These are phyloP conservation scores for Carex pumila DNA, from an alignment of 176 grass and related monocot genomes.

Conservation along the genomic window DNA sequence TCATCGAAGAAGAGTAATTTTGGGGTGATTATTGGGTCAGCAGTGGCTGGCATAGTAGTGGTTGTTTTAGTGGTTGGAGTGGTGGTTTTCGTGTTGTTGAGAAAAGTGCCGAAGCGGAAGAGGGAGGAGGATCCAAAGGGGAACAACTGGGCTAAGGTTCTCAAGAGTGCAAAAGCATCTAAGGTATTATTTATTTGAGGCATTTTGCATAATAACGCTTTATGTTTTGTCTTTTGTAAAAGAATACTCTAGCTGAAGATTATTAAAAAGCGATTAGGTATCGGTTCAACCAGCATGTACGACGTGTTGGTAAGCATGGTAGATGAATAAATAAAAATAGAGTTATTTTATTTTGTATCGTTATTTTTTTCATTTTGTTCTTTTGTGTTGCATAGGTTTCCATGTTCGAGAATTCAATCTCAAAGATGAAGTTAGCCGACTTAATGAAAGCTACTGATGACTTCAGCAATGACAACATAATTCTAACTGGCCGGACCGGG, in stretches of 20 bases:
- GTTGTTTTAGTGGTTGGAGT: conserved; percentile 43
- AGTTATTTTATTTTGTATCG: neutral
- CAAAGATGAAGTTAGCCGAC: conserved; percentile 88
- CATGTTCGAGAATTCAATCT: conserved; percentile 80
- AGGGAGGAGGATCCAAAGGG: conserved; percentile 54
- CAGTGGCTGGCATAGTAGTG: conserved; percentile 45
- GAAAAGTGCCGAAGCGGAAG: conserved; percentile 58
- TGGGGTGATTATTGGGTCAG: conserved; percentile 45
- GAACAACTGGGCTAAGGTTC: conserved; percentile 88
- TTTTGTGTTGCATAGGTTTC: conserved; percentile 52
- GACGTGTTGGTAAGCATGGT: neutral
- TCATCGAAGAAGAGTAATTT: conserved; percentile 37
- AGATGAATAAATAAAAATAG: neutral
- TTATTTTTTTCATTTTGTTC: neutral
- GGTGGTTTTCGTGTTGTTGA: conserved; percentile 39
- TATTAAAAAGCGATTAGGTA: neutral
- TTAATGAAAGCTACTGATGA: conserved; percentile 85
- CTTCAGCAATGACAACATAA: conserved; percentile 73
- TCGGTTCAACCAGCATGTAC: neutral
- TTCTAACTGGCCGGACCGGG: conserved; percentile 60
- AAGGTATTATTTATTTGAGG: conserved; percentile 30
- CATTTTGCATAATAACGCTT: neutral
- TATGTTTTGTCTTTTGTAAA: conserved; percentile 5
- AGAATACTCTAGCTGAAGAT: neutral
- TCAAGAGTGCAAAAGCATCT: conserved; percentile 64